Evolutionary conservation across 768 basidiomycete species (phyloP).

Genomic region (Trametes coccinea): DNA sequence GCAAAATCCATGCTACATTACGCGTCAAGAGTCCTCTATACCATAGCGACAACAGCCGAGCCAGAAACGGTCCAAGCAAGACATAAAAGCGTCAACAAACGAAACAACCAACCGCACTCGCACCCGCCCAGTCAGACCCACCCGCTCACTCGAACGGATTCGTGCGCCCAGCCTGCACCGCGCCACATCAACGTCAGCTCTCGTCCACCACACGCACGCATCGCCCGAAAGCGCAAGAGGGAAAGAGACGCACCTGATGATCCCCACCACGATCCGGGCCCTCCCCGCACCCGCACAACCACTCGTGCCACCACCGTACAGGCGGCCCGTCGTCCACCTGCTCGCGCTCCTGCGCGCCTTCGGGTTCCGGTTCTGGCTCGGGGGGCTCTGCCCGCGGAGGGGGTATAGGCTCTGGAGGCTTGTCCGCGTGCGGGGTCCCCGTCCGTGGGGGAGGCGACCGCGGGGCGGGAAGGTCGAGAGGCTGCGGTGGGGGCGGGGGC

Average conservation of each 20-base stretch:
- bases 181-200: background rate
- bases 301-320: constrained; percentile 81
- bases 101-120: background rate
- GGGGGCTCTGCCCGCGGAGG: constrained; percentile 30
- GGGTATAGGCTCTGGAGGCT: constrained; percentile 40
- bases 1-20: constrained; percentile 16
- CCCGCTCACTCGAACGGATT: constrained; percentile 52
- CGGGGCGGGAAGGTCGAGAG: constrained; percentile 63
- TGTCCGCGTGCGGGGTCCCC: constrained; percentile 36
- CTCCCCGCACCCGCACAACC: constrained; percentile 80
- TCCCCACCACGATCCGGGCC: constrained; percentile 74
- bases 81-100: background rate
- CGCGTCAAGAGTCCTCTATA: constrained; percentile 3
- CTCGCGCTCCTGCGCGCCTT: too few relatives aligned
- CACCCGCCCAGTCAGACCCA: background rate
- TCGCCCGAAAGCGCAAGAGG: background rate
- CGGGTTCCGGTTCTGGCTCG: constrained; percentile 25
- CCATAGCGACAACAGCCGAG: background rate
- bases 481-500: constrained; percentile 44
- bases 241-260: constrained; percentile 52
- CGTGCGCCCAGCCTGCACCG: constrained; percentile 69
- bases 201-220: background rate
- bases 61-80: constrained; percentile 1
- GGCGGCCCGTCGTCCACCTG: constrained; percentile 36
- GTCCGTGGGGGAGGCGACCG: constrained; percentile 54